phyloP scores from a whole-genome alignment of 2,329 filamentous ascomycete genomes.

The Diplodia scrobiculata region DNA sequence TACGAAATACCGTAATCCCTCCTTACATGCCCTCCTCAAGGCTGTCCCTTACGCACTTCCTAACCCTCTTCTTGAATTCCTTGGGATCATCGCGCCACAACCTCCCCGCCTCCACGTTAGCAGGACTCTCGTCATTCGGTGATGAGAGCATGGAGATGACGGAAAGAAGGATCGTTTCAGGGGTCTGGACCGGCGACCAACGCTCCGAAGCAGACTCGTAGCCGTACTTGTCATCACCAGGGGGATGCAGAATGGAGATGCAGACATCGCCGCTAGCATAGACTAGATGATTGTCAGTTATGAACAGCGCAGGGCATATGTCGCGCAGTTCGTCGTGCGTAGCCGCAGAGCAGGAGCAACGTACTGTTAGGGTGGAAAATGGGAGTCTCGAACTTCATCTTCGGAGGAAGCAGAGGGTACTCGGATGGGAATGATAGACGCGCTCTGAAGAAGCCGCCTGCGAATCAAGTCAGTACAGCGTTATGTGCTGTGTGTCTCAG shows the following conservation, averaged over 20 bases:
- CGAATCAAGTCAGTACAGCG: neutral
- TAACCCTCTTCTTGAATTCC: slow-evolving; percentile 85
- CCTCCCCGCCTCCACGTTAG: slow-evolving; percentile 93
- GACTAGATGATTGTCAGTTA: slow-evolving; percentile 57
- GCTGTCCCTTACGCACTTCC: slow-evolving; percentile 70
- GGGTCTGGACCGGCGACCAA: slow-evolving; percentile 95
- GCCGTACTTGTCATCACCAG: slow-evolving; percentile 96
- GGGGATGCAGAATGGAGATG: slow-evolving; percentile 96
- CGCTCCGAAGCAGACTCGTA: slow-evolving; percentile 95
- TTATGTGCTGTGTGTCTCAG: neutral
- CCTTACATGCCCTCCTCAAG: slow-evolving; percentile 34
- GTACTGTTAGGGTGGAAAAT: slow-evolving; percentile 96
- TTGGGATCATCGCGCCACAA: slow-evolving; percentile 85
- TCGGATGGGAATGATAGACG: slow-evolving; percentile 94
- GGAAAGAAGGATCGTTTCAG: slow-evolving; percentile 94
- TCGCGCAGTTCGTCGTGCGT: neutral
- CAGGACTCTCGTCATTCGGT: slow-evolving; percentile 94
- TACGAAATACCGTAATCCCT: neutral
- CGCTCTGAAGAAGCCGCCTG: slow-evolving; percentile 88
- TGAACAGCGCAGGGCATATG: neutral
- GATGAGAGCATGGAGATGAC: slow-evolving; percentile 99
- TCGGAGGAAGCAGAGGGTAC: slow-evolving; percentile 93
- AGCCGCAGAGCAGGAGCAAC: slow-evolving; percentile 31
- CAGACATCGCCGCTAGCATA: slow-evolving; percentile 91
- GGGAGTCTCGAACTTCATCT: slow-evolving; percentile 92